These are phyloP conservation scores for Phoma sp. DNA, from an alignment of 2,329 filamentous ascomycete genomes.

Conservation along the genomic window DNA sequence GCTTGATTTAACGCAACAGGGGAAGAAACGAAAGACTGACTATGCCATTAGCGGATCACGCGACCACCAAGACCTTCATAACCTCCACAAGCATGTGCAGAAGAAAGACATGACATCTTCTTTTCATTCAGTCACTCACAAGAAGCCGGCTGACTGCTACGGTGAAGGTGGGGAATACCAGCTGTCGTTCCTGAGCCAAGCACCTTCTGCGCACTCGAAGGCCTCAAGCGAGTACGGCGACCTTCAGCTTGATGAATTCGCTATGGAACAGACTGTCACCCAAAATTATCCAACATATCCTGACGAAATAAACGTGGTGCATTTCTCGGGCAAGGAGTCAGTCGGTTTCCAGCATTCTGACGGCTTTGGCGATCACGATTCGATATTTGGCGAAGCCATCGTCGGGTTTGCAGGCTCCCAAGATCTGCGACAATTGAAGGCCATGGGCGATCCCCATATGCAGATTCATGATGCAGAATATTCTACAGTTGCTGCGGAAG, in stretches of 20 bases:
- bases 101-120: slow-evolving; percentile 29
- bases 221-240: slow-evolving; percentile 43
- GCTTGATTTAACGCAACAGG: slow-evolving; percentile 43
- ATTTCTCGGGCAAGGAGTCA: not conserved
- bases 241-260: slow-evolving; percentile 24
- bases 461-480: not conserved
- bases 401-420: slow-evolving; percentile 43
- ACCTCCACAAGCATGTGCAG: slow-evolving; percentile 35
- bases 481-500: slow-evolving; percentile 4
- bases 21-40: slow-evolving; percentile 36
- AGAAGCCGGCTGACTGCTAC: slow-evolving; percentile 38
- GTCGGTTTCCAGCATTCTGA: slow-evolving; percentile 24
- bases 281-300: not conserved
- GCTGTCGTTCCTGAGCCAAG: slow-evolving; percentile 31
- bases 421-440: slow-evolving; percentile 4
- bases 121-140: slow-evolving; percentile 35
- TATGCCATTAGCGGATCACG: slow-evolving; percentile 22
- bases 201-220: not conserved
- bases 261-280: not conserved
- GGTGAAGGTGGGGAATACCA: slow-evolving; percentile 29
- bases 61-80: slow-evolving; percentile 34
- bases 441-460: not conserved
- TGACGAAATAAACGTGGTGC: not conserved
- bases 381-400: slow-evolving; percentile 41
- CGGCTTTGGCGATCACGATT: slow-evolving; percentile 40